Percentiles rank a stretch among this genome's conserved stretches.
phyloP scores from a whole-genome alignment of 768 basidiomycete species.

The Daedaleopsis nitida region DNA sequence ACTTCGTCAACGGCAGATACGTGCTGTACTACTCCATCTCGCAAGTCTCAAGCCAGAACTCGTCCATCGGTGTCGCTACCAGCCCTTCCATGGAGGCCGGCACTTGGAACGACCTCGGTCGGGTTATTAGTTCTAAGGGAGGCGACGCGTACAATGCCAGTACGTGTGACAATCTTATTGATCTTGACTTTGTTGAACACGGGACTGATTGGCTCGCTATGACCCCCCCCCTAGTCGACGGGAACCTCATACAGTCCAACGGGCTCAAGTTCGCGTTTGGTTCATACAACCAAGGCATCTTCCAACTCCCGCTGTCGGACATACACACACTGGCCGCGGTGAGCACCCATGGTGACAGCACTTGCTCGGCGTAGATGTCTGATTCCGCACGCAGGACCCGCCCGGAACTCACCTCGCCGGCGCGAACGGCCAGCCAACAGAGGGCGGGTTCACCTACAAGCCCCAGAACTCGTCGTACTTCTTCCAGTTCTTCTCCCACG shows the following conservation, averaged over 20 bases:
- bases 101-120: background rate
- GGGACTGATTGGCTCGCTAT: too few species aligned
- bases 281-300: background rate
- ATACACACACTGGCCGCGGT: background rate
- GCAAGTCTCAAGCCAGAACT: background rate
- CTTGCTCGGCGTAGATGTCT: background rate
- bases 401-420: background rate
- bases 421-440: background rate
- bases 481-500: background rate
- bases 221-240: background rate
- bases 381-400: background rate
- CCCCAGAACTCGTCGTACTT: background rate
- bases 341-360: background rate
- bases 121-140: background rate
- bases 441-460: background rate
- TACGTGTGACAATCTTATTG: background rate
- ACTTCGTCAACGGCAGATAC: background rate
- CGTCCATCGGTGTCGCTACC: background rate
- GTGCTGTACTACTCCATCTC: background rate
- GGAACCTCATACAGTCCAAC: background rate
- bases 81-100: conserved; percentile 1
- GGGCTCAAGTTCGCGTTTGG: background rate
- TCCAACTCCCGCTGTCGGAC: background rate
- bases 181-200: too few species aligned
- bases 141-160: background rate